Base-by-base conservation (phyloP, 768 basidiomycete species). In the Leccinum subgranulosum region DNA sequence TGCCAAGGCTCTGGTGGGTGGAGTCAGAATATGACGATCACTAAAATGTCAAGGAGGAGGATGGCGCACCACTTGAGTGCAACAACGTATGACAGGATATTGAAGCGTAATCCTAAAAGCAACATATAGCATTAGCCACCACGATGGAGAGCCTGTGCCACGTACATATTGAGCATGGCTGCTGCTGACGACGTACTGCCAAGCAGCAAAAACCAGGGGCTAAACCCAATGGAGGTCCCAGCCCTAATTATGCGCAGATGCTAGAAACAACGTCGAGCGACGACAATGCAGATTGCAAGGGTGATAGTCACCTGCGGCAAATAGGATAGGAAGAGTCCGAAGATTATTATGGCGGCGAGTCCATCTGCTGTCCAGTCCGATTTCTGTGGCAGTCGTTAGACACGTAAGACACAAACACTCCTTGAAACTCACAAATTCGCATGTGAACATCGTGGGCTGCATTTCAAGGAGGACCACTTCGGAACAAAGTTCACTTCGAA, bases 201-300 rank as follows among this genome's bases (percentile, higher is more conserved):
- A 0, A 98, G 83, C 6, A 98, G 77, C 33, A 98, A 76, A 67
- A 91, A 98, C 82, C 90, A 87, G 17, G 95, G 93, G 60, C 90
- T 94, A 61, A 98, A 85, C 0, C 97, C 97, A 63, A 95, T 87
- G 0, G 90, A 93, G 0, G 93, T 88, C 39, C 84, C 80, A 23
- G 84, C 79, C 51, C 77, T 69, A 65, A 97, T 88, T 63, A 97
- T 97, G 7, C 93, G 82, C 53, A 84, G 74, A 64, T 92, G 92
- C 88, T 93, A 51, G 29, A 2, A 29, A n/a, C 8, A 15, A 55
- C 19, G 49, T 57, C 10, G 33, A 57, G 49, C 14, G 21, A 43
- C 39, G 7, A 39, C 5, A 36, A n/a, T 3, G 31, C 25, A 10
- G 14, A 49, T 17, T 45, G 17, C 1, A 46, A 14, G 10, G 12